These are phyloP conservation scores for Clonostachys rhizophaga DNA, from an alignment of 2,329 filamentous ascomycete species.

Conservation along the genomic window DNA sequence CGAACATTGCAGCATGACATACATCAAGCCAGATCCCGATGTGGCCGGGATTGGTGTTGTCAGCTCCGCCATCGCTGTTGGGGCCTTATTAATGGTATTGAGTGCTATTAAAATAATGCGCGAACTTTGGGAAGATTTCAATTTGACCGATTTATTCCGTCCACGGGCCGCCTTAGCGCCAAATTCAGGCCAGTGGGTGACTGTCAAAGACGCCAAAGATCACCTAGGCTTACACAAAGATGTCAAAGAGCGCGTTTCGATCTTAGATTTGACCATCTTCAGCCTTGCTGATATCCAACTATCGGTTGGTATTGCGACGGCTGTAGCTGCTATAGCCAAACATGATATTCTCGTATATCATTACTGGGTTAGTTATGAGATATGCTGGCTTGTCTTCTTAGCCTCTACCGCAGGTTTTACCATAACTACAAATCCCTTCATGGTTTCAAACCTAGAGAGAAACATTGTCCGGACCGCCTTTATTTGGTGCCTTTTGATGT, in stretches of 20 bases:
- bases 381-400: neutral
- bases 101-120: neutral
- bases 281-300: neutral
- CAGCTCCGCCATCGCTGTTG: neutral
- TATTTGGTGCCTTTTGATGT: neutral
- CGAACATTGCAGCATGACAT: too few relatives aligned
- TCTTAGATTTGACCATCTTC: neutral
- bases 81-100: neutral
- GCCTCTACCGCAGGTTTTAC: neutral
- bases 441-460: neutral
- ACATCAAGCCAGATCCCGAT: neutral
- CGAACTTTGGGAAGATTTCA: neutral
- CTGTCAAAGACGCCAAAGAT: neutral
- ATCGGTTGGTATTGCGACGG: neutral
- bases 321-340: neutral
- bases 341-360: neutral
- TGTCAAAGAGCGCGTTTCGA: neutral
- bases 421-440: neutral
- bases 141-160: neutral
- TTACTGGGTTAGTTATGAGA: neutral
- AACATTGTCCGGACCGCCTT: neutral
- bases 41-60: neutral
- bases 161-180: neutral
- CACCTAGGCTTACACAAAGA: neutral
- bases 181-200: neutral